A percentile compares a stretch with the other conserved stretches of the same genome.
These are phyloP conservation scores for Dictyostelium citrinum DNA, from an alignment of 78 protist genomes.

Conservation along the genomic window DNA sequence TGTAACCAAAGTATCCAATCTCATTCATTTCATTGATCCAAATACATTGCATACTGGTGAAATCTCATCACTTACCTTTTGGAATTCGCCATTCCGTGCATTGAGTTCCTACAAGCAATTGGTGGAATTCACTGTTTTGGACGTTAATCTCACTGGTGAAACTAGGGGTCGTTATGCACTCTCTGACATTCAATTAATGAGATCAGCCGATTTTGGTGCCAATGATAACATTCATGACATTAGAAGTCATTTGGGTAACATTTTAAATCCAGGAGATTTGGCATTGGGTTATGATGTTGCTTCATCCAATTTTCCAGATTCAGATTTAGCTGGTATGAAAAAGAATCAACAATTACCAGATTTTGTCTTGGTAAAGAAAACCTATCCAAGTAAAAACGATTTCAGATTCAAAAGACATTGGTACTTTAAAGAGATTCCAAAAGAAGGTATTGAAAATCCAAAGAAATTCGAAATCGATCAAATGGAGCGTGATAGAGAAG, in stretches of 20 bases:
- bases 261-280: conserved; percentile 92
- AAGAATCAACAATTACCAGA: conserved; percentile 74
- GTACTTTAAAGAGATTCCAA: conserved; percentile 1
- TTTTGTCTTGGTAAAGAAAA: conserved; percentile 91
- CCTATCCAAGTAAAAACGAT: conserved; percentile 74
- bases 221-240: conserved; percentile 71
- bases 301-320: conserved; percentile 72
- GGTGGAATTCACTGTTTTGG: conserved; percentile 89
- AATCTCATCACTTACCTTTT: conserved; percentile 70
- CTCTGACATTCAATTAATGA: conserved; percentile 86
- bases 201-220: conserved; percentile 82
- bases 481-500: conserved; percentile 76
- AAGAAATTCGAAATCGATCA: conserved; percentile 42
- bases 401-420: conserved; percentile 55
- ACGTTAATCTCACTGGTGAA: conserved; percentile 81
- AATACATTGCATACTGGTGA: conserved; percentile 87
- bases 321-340: conserved; percentile 25
- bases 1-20: conserved; percentile 71
- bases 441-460: conserved; percentile 20
- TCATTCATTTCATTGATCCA: conserved; percentile 93
- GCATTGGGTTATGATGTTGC: conserved; percentile 88
- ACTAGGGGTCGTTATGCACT: conserved; percentile 74
- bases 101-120: conserved; percentile 65
- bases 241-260: conserved; percentile 92
- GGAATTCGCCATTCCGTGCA: conserved; percentile 88